phyloP scores from a whole-genome alignment of 106 monocot genomes.

The Amphibolis antarctica region DNA sequence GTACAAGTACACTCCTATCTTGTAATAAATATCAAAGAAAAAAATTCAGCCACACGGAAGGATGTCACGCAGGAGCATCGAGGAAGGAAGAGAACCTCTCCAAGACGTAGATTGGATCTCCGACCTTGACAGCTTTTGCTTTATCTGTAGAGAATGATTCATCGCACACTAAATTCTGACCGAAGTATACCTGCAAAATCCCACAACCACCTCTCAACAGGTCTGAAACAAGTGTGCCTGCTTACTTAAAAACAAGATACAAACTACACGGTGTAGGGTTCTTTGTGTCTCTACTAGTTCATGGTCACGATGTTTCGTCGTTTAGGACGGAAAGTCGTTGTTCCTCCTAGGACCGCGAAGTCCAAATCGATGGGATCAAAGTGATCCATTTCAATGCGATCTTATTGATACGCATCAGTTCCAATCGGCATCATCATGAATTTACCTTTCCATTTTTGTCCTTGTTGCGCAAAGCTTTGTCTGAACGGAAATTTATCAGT shows the following conservation, averaged over 20 bases:
- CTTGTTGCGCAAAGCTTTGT: conserved; percentile 34
- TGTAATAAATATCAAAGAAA: too few species aligned
- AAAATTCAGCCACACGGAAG: neutral
- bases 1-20: too few species aligned
- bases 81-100: conserved; percentile 33
- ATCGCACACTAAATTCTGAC: conserved; percentile 67
- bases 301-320: too few species aligned
- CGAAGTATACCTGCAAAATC: conserved; percentile 54
- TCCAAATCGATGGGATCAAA: too few species aligned
- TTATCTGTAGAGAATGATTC: conserved; percentile 30
- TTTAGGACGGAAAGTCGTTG: too few species aligned
- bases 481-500: conserved; percentile 58
- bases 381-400: too few species aligned
- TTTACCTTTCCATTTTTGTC: conserved; percentile 59
- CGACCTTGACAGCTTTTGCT: conserved; percentile 40
- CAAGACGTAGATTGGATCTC: conserved; percentile 64
- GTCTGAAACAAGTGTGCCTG: too few species aligned
- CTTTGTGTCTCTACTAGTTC: too few species aligned
- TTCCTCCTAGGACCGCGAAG: too few species aligned
- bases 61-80: conserved; percentile 36
- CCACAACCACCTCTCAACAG: neutral
- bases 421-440: neutral
- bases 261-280: too few species aligned
- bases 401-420: neutral
- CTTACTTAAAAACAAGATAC: too few species aligned